Conservation (phyloP, 2,329 filamentous ascomycete genomes). For the Xylariaceae sp. region DNA sequence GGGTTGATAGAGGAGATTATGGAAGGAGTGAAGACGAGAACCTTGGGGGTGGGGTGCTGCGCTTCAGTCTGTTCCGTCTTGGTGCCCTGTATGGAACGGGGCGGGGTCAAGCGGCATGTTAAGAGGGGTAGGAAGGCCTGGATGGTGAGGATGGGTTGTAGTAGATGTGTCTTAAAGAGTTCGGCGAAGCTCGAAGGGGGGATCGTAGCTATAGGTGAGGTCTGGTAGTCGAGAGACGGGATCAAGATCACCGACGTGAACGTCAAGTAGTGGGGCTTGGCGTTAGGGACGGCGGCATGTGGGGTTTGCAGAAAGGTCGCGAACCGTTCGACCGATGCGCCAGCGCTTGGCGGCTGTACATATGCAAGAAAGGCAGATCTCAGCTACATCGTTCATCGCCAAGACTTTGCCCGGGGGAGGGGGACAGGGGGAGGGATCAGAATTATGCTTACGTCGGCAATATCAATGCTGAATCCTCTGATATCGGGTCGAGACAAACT, state of each 20-base stretch:
- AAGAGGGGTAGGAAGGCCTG: constrained; percentile 84
- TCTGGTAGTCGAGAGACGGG: constrained; percentile 73
- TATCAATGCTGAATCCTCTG: constrained; percentile 73
- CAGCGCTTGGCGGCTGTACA: constrained; percentile 59
- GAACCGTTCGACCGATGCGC: constrained; percentile 65
- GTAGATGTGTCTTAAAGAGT: constrained; percentile 83
- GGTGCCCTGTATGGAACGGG: constrained; percentile 34
- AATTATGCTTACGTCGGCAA: constrained; percentile 60
- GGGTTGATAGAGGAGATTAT: constrained; percentile 76
- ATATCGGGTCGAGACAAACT: constrained; percentile 75
- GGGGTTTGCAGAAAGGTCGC: constrained; percentile 65
- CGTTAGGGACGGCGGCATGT: constrained; percentile 69
- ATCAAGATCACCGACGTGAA: constrained; percentile 79
- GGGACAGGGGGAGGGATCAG: not conserved
- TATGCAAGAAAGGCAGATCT: not conserved
- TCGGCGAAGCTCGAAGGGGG: constrained; percentile 80
- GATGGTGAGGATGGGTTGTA: constrained; percentile 81
- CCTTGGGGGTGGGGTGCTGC: constrained; percentile 49
- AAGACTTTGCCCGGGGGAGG: not conserved
- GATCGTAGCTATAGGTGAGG: constrained; percentile 79
- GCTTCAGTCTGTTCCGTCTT: constrained; percentile 29
- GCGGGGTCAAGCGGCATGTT: constrained; percentile 49
- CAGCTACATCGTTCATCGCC: not conserved
- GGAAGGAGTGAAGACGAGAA: constrained; percentile 72
- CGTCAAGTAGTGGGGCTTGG: constrained; percentile 67